phyloP scores from a whole-genome alignment of 208 protist species.

The Trypanosoma avium region DNA sequence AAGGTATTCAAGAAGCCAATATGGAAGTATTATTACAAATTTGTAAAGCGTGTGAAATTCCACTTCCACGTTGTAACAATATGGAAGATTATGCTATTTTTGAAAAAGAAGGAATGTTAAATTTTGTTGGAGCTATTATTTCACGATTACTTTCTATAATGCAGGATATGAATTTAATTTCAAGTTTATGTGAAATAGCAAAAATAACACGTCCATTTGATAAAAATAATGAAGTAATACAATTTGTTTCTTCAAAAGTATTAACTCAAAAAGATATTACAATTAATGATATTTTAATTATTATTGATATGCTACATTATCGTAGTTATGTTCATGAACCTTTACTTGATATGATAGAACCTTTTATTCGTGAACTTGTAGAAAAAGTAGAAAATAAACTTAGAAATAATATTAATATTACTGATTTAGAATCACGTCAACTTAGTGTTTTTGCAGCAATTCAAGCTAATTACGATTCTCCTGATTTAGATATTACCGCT shows the following conservation, averaged over 20 bases:
- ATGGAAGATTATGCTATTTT: background rate
- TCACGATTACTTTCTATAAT: conserved; percentile 28
- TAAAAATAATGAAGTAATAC: conserved; percentile 18
- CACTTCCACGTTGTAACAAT: conserved; percentile 26
- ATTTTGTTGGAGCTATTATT: conserved; percentile 21
- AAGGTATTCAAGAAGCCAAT: conserved; percentile 22
- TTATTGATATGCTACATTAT: conserved; percentile 21
- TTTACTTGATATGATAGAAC: conserved; percentile 47
- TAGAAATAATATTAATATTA: background rate
- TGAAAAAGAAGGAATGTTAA: background rate
- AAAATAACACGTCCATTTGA: conserved; percentile 16
- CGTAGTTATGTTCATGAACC: conserved; percentile 36
- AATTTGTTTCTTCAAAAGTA: conserved; percentile 20
- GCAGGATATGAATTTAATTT: background rate
- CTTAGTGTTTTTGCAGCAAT: conserved; percentile 25
- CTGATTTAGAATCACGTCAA: background rate
- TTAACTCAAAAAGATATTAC: conserved; percentile 2
- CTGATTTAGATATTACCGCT: conserved; percentile 39
- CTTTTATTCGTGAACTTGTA: conserved; percentile 18
- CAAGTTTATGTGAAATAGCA: conserved; percentile 8
- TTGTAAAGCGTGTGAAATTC: conserved; percentile 23
- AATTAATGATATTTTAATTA: conserved; percentile 7
- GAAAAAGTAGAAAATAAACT: conserved; percentile 6
- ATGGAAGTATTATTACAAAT: conserved; percentile 30
- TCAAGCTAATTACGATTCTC: conserved; percentile 37